Evolutionary conservation across 192 early-diverging fungal species (phyloP).

Genomic region (Umbelopsis isabellina): DNA sequence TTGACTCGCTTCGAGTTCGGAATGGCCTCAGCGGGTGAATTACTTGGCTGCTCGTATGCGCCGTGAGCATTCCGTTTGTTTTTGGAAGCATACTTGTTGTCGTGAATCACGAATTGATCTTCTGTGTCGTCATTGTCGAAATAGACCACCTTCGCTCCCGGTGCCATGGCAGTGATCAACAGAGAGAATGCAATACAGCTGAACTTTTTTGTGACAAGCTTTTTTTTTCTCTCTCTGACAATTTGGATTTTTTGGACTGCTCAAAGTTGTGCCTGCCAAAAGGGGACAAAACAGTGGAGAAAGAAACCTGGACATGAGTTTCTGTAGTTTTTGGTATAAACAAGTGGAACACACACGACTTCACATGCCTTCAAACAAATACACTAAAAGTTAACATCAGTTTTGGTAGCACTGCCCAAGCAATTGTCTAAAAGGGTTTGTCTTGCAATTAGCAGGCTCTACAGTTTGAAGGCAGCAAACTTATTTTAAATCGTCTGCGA

Average conservation of each 20-base stretch:
- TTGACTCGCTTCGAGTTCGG: background rate
- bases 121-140: conserved; percentile 7
- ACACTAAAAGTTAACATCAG: too few species aligned
- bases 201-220: conserved; percentile 11
- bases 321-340: too few species aligned
- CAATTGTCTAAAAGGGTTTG: too few species aligned
- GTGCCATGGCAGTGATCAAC: background rate
- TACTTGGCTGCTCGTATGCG: background rate
- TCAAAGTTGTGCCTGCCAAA: background rate
- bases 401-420: too few species aligned
- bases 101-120: conserved; percentile 6
- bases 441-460: too few species aligned
- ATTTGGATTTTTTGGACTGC: background rate
- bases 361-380: too few species aligned
- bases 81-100: conserved; percentile 11
- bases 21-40: background rate
- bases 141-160: conserved; percentile 10
- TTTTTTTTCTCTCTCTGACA: background rate
- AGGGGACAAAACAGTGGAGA: too few species aligned
- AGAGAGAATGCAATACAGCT: background rate
- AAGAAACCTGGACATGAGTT: too few species aligned
- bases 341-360: too few species aligned
- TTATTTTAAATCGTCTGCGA: too few species aligned
- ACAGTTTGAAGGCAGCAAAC: too few species aligned
- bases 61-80: background rate